Base-by-base conservation (phyloP, 192 early-diverging fungal species). In the Coemansia sp. region DNA sequence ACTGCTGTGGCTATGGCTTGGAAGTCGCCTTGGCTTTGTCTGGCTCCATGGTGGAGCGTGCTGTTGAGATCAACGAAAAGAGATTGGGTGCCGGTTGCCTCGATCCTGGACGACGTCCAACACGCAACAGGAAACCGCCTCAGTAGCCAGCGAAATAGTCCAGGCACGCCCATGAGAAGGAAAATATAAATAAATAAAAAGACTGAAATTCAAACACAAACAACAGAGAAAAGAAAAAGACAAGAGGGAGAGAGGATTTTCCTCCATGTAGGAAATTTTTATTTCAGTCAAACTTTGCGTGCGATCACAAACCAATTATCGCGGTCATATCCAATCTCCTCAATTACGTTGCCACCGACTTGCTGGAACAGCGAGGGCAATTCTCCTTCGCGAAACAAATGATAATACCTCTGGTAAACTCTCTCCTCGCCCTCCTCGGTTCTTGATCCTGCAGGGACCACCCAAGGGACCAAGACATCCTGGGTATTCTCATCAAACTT, bases 381-480 rank as follows among this genome's bases (percentile, higher is more conserved):
- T 79, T 99, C 97, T 13, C 92, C 92, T 60, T 95, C 85, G 5
- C 81, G 84, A 76, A 98, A 99, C 20, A 98, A 59, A 67, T 99
- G 97, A 71, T 99, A 99, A 73, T 95, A 99, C 44, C 95, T 86
- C 47, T 93, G 86, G 55, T 86, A 88, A 11, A 87, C 82, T 63
- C 82, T 65, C 70, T 72, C 70, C n/a, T 36, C 79, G 43, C 52
- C 54, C 22, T 27, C 6, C 59, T 77, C 68, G 8, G 65, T 71
- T 47, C 75, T 86, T 20, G 76, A 72, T 59, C 84, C 87, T 18
- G 11, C 57, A 16, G 92, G 89, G 68, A 94, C 80, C 15, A 88
- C 88, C 97, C 97, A 99, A 5, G 94, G 93, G 2, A 99, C 96
- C 85, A 98, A 90, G 0, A 95, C 93, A 73, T 99, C 97, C 77